Percentiles rank a stretch among this genome's conserved stretches.
phyloP scores from a whole-genome alignment of 441 rosid genomes.

The Bocquillonia castaneifolia region DNA sequence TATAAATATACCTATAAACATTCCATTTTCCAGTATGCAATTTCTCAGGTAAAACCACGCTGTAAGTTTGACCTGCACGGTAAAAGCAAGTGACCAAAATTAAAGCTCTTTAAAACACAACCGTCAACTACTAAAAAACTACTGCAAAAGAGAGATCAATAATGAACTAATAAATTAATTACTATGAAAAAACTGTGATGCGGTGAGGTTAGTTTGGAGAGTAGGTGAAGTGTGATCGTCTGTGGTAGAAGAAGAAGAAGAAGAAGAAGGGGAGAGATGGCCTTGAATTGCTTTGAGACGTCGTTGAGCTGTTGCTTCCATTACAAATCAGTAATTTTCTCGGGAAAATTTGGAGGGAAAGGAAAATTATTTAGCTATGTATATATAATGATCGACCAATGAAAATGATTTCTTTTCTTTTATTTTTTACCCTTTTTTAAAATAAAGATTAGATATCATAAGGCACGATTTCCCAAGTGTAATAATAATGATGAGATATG shows the following conservation, averaged over 20 bases:
- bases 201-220: slow-evolving; percentile 39
- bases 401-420: not conserved
- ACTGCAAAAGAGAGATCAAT: not conserved
- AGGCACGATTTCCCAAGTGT: too few species aligned
- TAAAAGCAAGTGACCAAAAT: too few species aligned
- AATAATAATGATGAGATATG: too few species aligned
- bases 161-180: not conserved
- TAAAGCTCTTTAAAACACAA: too few species aligned
- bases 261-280: slow-evolving; percentile 48
- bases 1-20: slow-evolving; percentile 60
- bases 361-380: not conserved
- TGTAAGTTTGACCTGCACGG: slow-evolving; percentile 56
- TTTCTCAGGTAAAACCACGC: slow-evolving; percentile 88
- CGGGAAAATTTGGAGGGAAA: not conserved
- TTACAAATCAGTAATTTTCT: slow-evolving; percentile 18
- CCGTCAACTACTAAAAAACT: not conserved
- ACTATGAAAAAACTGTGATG: slow-evolving; percentile 49
- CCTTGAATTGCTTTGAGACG: slow-evolving; percentile 55
- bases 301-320: slow-evolving; percentile 60
- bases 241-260: slow-evolving; percentile 26
- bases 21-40: slow-evolving; percentile 86
- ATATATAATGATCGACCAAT: too few species aligned
- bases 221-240: slow-evolving; percentile 17
- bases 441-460: too few species aligned
- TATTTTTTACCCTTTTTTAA: not conserved